A percentile compares a stretch with the other conserved stretches of the same genome.
Conservation (phyloP, 2,329 filamentous ascomycete species). For the Microdochium paspali region DNA sequence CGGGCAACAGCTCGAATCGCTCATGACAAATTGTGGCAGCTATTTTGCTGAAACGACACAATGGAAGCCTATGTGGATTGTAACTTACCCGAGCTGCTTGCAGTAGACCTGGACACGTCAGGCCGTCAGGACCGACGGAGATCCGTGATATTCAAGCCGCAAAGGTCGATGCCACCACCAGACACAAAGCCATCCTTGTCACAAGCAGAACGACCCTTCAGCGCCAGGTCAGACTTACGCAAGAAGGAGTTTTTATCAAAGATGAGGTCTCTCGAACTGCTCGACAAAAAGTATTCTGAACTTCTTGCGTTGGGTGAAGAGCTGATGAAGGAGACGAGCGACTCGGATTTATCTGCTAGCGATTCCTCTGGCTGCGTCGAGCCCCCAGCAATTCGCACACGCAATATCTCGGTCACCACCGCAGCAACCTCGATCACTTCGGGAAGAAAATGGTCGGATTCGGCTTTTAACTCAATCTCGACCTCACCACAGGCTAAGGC, state of each 20-base stretch:
- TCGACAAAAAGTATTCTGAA: constrained; percentile 14
- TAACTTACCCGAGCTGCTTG: constrained; percentile 48
- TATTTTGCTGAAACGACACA: constrained; percentile 3
- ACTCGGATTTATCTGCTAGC: constrained; percentile 21
- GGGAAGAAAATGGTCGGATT: constrained; percentile 17
- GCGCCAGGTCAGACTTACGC: constrained; percentile 8
- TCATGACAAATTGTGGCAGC: background rate
- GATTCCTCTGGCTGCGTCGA: constrained; percentile 25
- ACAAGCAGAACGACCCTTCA: constrained; percentile 11
- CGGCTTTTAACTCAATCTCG: constrained; percentile 10
- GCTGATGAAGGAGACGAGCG: constrained; percentile 12
- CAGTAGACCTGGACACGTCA: constrained; percentile 40
- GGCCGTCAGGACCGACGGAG: constrained; percentile 2
- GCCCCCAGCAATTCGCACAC: constrained; percentile 19
- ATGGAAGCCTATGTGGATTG: constrained; percentile 22
- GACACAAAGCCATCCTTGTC: constrained; percentile 14
- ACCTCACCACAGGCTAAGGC: constrained; percentile 10
- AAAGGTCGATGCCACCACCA: constrained; percentile 19
- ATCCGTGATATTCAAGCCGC: background rate
- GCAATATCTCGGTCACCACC: constrained; percentile 28
- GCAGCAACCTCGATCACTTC: constrained; percentile 29
- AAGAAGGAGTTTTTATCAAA: constrained; percentile 6
- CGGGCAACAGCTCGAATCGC: background rate
- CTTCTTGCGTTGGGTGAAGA: constrained; percentile 11
- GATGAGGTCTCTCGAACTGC: constrained; percentile 13